A percentile compares a stretch with the other conserved stretches of the same genome.
These are phyloP conservation scores for Penicillium sp. DNA, from an alignment of 2,329 filamentous ascomycete species.

Conservation along the genomic window DNA sequence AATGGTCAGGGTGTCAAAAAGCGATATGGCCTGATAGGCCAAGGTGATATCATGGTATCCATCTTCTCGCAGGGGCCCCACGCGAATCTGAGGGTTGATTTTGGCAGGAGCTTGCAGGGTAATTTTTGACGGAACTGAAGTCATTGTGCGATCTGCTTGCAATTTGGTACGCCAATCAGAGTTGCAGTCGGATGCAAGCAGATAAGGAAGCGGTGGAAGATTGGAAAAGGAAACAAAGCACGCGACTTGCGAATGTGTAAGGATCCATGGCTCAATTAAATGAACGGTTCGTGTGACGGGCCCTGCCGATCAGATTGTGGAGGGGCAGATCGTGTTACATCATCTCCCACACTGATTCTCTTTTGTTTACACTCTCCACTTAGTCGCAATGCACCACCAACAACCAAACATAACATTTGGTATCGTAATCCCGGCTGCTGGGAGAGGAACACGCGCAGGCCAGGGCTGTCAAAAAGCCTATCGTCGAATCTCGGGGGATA, in stretches of 20 bases:
- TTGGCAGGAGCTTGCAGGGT: conserved; percentile 9
- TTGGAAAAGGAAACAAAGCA: conserved; percentile 2
- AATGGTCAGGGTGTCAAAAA: conserved; percentile 4
- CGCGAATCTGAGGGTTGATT: conserved; percentile 9
- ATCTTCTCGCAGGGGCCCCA: conserved; percentile 7
- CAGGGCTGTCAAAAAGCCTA: conserved; percentile 9
- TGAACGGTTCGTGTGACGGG: neutral
- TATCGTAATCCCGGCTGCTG: conserved; percentile 8
- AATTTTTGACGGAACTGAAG: neutral
- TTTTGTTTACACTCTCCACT: neutral
- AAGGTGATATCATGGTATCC: conserved; percentile 11
- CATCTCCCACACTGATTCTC: neutral
- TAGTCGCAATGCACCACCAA: neutral
- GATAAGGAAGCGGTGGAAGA: neutral
- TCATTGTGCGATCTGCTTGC: neutral
- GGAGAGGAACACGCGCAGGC: conserved; percentile 9
- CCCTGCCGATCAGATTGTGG: conserved; percentile 4
- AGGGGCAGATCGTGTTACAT: conserved; percentile 4
- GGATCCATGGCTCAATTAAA: neutral
- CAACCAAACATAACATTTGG: neutral
- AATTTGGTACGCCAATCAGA: neutral
- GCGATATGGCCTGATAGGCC: conserved; percentile 8
- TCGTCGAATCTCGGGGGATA: conserved; percentile 6
- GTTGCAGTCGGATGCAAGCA: neutral
- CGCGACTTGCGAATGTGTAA: neutral